phyloP scores from a whole-genome alignment of 192 early-diverging fungal species.

The Piromyces finnis region DNA sequence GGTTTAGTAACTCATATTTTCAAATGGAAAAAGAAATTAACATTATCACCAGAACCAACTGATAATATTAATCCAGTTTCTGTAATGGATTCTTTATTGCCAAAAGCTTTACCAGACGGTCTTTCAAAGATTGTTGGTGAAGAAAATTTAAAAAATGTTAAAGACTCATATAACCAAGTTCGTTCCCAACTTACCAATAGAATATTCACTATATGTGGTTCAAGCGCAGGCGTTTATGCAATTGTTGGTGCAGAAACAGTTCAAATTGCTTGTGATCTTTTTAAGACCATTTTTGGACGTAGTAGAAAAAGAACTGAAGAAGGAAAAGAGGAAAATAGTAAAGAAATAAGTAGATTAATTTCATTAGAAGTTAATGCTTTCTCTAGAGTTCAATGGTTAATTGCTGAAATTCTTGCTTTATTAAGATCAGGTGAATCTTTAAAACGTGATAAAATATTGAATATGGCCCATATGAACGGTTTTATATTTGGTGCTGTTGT shows the following conservation, averaged over 20 bases:
- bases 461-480: background rate
- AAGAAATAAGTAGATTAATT: background rate
- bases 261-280: background rate
- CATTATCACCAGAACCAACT: background rate
- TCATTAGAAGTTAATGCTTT: background rate
- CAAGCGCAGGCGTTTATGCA: background rate
- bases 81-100: background rate
- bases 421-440: background rate
- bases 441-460: background rate
- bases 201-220: background rate
- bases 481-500: background rate
- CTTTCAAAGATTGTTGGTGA: background rate
- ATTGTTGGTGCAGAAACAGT: background rate
- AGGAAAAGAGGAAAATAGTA: background rate
- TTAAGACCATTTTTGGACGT: background rate
- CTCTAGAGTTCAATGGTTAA: background rate
- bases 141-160: background rate
- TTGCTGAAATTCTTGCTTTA: background rate
- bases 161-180: background rate
- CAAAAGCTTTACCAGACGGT: background rate
- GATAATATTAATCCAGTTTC: background rate
- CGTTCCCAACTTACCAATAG: background rate
- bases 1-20: background rate
- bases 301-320: background rate
- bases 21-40: background rate